phyloP scores from a whole-genome alignment of 768 basidiomycete genomes.

The Mycena haematopus region DNA sequence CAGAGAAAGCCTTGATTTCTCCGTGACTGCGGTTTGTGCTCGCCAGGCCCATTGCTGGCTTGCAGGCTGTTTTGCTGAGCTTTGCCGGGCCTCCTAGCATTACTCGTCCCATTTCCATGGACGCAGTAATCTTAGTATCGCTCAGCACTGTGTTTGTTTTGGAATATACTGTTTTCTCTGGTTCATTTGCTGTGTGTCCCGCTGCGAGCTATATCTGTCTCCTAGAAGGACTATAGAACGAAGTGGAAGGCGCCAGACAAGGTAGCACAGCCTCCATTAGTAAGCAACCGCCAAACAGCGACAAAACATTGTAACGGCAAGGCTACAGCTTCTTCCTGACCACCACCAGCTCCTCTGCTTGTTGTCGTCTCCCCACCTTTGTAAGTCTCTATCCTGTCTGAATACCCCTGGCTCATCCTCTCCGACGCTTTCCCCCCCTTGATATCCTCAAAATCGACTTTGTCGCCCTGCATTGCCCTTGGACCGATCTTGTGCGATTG shows the following conservation, averaged over 20 bases:
- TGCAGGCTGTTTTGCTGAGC: background rate
- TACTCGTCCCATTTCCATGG: constrained; percentile 22
- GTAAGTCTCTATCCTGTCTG: constrained; percentile 25
- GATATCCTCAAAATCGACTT: constrained; percentile 20
- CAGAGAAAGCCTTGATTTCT: constrained; percentile 30
- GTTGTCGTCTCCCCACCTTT: constrained; percentile 31
- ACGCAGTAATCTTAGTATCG: constrained; percentile 19
- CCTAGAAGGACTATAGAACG: constrained; percentile 10
- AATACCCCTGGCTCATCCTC: constrained; percentile 39
- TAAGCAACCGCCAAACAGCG: constrained; percentile 14
- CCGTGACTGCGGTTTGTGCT: constrained; percentile 28
- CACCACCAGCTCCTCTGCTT: constrained; percentile 49
- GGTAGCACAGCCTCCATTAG: constrained; percentile 13
- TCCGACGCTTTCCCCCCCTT: constrained; percentile 32
- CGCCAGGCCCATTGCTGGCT: constrained; percentile 5
- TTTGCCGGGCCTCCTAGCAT: constrained; percentile 14
- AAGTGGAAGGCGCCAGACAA: constrained; percentile 15
- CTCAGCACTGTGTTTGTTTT: constrained; percentile 16
- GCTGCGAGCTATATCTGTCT: background rate
- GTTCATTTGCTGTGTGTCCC: background rate
- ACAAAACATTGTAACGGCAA: constrained; percentile 52
- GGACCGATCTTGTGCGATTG: constrained; percentile 52
- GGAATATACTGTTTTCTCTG: constrained; percentile 16
- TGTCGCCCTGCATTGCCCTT: constrained; percentile 22
- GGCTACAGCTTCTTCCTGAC: constrained; percentile 55